Evolutionary conservation across 805 yeast genomes (phyloP), one percentile per base, ranked within the genome.

Genomic region (Hemisphaericaspora nanyangensis): DNA sequence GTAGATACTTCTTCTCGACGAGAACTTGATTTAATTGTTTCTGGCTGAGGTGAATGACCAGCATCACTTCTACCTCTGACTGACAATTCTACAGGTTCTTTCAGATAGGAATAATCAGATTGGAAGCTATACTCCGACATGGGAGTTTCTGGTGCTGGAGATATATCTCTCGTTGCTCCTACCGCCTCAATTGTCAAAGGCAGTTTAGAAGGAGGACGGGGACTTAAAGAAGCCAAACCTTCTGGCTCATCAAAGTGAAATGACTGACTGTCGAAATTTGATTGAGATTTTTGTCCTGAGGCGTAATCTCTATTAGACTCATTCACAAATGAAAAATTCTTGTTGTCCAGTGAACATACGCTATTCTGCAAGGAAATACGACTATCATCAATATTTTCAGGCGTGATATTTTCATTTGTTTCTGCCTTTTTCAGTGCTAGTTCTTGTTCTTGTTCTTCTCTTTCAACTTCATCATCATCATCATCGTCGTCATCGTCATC

Each of bases 41-140:
- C n/a, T n/a, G n/a, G n/a, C n/a, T n/a, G n/a, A n/a, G n/a, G n/a
- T n/a, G n/a, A n/a, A n/a, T n/a, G n/a, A 8, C 5, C 26, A 22
- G 5, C 3, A 12, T 22, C 3, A 10, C 17, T 24, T 26, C 28
- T 33, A 15, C 30, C 37, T 19, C 38, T 50, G 12, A 67, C 46
- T 29, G 59, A 49, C 40, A 67, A 49, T 17, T 44, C 44, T 2
- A 42, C 50, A 2, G 70, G 70, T 42, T 68, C 73, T 20, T 54
- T 33, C 39, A 66, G 73, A 17, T 66, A 65, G 12, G 70, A 64
- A 43, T 65, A 70, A 35, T 67, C 72, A 1, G 72, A 65, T 28
- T 49, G 54, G 40, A 54, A 66, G 38, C 72, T 66, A 35, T 47
- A 42, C 15, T 66, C 70, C 1, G 70, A 61, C 24, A 39, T 42